Evolutionary conservation across 2,329 filamentous ascomycete species (phyloP).

Genomic region (Dothidotthia symphoricarpi): DNA sequence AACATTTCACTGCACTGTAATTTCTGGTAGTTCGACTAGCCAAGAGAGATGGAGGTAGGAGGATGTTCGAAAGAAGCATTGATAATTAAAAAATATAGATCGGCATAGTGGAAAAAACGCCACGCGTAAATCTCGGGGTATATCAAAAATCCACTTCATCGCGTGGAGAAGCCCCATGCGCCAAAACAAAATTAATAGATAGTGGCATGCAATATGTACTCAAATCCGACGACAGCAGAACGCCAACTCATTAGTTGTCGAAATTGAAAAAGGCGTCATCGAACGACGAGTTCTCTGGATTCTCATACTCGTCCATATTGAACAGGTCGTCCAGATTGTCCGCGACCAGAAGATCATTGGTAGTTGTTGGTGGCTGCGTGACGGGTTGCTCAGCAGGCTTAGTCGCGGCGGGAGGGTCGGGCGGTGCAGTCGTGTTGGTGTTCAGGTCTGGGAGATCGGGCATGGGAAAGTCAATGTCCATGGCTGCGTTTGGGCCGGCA

Average conservation of each 20-base stretch:
- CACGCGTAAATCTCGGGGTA: too few species aligned
- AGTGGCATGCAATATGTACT: too few species aligned
- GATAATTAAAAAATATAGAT: too few species aligned
- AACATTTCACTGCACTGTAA: too few species aligned
- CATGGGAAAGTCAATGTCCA: slow-evolving; percentile 36
- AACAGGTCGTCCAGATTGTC: slow-evolving; percentile 39
- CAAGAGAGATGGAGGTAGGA: too few species aligned
- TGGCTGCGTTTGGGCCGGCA: slow-evolving; percentile 6
- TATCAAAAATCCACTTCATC: too few species aligned
- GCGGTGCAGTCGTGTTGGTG: slow-evolving; percentile 8
- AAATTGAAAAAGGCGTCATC: slow-evolving; percentile 43
- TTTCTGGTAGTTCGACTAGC: too few species aligned
- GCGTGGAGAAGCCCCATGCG: too few species aligned
- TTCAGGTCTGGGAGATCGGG: slow-evolving; percentile 29
- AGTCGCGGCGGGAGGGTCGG: slow-evolving; percentile 4
- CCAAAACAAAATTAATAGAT: too few species aligned
- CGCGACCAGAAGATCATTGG: slow-evolving; percentile 16
- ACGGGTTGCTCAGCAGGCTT: slow-evolving; percentile 9
- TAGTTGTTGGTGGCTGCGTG: slow-evolving; percentile 11
- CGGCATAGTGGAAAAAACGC: too few species aligned
- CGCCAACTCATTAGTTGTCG: slow-evolving; percentile 17
- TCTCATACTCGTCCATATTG: slow-evolving; percentile 36
- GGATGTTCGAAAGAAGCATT: too few species aligned
- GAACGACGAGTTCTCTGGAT: slow-evolving; percentile 37
- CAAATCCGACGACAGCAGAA: too few species aligned